Base-by-base conservation (phyloP, 2,329 filamentous ascomycete genomes). In the Pyrenophora graminea region DNA sequence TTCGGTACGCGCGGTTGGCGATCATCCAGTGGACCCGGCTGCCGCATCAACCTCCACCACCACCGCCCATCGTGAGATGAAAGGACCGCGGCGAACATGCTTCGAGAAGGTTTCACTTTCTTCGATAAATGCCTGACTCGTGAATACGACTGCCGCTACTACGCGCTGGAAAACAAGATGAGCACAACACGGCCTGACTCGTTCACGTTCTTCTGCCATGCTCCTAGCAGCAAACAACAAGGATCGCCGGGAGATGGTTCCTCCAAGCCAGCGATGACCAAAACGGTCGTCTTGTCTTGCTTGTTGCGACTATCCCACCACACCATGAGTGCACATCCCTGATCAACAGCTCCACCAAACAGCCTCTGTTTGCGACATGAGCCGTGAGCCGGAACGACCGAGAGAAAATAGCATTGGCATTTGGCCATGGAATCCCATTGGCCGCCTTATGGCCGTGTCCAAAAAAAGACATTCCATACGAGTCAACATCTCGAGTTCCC, bases 31-130 rank as follows among this genome's bases (percentile, higher is more conserved):
- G 65, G 64, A 54, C 62, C 62, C 40, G 49, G 62, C 58, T 54
- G 44, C 41, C 53, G 50, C 55, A 45, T 51, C 57, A 49, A 44
- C 47, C 43, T 46, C 42, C 54, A 60, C 54, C 54, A 60, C 54
- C 30, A 50, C 52, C 40, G 47, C 51, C 45, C 43, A 25, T 48
- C 45, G 52, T 46, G 51, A 66, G 51, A 64, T 63, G 55, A 62
- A 30, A 60, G 61, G 56, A 52, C 38, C 50, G 55, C 53, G 58
- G 54, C 58, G 57, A 66, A 63, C 62, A 63, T 56, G 57, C 62
- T 66, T 66, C 63, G 59, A 66, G 62, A 66, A 67, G 59, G 58
- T 64, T 63, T 67, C 58, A 62, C 55, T 61, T 56, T 47, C 27
- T 63, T 67, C 59, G 45, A 56, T 23, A 58, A 39, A 48, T 39